phyloP scores from a whole-genome alignment of 306 rosid genomes.

The Cicer cuneatum region DNA sequence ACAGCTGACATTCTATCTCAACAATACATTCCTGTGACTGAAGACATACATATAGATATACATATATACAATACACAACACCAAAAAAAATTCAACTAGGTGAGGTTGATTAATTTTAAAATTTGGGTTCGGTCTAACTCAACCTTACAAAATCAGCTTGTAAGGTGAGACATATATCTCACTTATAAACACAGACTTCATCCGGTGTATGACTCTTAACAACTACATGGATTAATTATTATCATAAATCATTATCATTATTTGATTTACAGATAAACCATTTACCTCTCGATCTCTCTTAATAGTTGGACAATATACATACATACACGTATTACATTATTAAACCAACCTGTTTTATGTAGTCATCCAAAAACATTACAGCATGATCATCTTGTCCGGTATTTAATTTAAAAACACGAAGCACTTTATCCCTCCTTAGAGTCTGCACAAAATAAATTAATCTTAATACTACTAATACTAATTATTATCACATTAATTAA shows the following conservation, averaged over 20 bases:
- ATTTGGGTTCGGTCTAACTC: no score
- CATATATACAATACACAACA: not conserved
- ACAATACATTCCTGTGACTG: not conserved
- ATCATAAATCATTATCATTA: not conserved
- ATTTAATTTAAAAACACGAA: slow-evolving; percentile 84
- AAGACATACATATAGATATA: not conserved
- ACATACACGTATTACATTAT: not conserved
- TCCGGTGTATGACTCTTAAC: no score
- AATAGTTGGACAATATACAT: no score
- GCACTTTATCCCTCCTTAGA: slow-evolving; percentile 76
- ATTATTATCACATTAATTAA: slow-evolving; percentile 27
- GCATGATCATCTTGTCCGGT: slow-evolving; percentile 96
- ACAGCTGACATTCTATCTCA: slow-evolving; percentile 30
- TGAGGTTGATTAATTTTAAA: not conserved
- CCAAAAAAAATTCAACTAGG: not conserved
- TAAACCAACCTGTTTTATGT: slow-evolving; percentile 73
- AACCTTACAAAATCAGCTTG: no score
- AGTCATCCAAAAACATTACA: slow-evolving; percentile 82
- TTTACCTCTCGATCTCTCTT: not conserved
- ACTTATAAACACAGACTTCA: no score
- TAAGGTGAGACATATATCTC: no score
- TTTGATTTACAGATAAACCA: not conserved
- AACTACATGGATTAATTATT: not conserved
- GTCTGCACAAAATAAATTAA: slow-evolving; percentile 58
- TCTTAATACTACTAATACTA: not conserved